Conservation (phyloP, 2,329 filamentous ascomycete genomes). For the Volutella citrinella region DNA sequence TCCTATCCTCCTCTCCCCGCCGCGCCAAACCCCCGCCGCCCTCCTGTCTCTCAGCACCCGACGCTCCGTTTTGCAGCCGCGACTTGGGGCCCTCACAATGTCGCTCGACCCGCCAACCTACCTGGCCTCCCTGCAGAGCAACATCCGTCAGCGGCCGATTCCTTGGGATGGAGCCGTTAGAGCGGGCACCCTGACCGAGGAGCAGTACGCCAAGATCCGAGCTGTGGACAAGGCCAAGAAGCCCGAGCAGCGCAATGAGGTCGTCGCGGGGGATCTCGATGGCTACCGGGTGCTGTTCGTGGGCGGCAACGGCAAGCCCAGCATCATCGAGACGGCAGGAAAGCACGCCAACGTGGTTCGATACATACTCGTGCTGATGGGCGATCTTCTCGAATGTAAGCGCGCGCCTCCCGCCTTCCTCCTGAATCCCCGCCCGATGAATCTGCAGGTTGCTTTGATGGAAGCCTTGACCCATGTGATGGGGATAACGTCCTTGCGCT, state of each 20-base stretch:
- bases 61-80: conserved; percentile 23
- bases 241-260: conserved; percentile 75
- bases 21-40: conserved; percentile 5
- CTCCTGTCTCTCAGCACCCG: conserved; percentile 9
- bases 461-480: no score
- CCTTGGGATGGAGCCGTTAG: conserved; percentile 96
- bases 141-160: conserved; percentile 92
- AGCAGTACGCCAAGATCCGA: conserved; percentile 92
- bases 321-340: conserved; percentile 79
- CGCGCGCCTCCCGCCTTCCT: no score
- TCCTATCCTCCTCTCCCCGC: conserved; percentile 7
- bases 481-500: no score
- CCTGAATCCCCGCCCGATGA: no score
- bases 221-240: conserved; percentile 95
- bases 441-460: no score
- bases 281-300: conserved; percentile 80
- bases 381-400: conserved; percentile 82
- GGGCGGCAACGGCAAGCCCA: conserved; percentile 65
- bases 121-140: conserved; percentile 82
- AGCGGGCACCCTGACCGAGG: conserved; percentile 88
- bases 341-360: conserved; percentile 90
- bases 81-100: conserved; percentile 52
- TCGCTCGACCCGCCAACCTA: conserved; percentile 91
- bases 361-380: conserved; percentile 87
- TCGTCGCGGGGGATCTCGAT: conserved; percentile 74